Conservation (phyloP, 2,329 filamentous ascomycete genomes). For the Exophiala mesophila region DNA sequence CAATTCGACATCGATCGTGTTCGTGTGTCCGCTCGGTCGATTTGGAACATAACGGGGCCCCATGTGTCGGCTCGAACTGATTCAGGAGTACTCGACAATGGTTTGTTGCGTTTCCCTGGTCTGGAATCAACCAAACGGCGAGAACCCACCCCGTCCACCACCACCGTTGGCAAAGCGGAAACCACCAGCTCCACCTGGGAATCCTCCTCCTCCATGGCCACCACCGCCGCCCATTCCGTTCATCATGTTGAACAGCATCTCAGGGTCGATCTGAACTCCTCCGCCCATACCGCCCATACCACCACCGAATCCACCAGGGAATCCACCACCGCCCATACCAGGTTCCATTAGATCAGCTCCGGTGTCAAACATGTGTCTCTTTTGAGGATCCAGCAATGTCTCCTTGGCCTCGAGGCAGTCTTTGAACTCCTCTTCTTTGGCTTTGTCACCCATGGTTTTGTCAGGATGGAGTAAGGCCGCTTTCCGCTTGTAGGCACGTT, state of each 20-base stretch:
- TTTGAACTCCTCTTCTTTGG: slow-evolving; percentile 90
- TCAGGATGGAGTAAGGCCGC: slow-evolving; percentile 94
- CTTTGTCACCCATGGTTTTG: slow-evolving; percentile 85
- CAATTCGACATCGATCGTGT: too few species aligned
- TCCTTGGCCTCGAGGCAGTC: slow-evolving; percentile 97
- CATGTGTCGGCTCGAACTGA: too few species aligned
- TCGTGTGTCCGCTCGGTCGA: too few species aligned
- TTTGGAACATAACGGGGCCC: too few species aligned
- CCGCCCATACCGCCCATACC: slow-evolving; percentile 45
- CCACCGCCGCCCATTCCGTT: slow-evolving; percentile 43
- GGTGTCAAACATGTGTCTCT: slow-evolving; percentile 84
- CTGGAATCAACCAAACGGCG: slow-evolving; percentile 22
- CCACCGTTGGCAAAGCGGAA: slow-evolving; percentile 20
- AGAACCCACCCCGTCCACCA: slow-evolving; percentile 24
- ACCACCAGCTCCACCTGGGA: slow-evolving; percentile 15
- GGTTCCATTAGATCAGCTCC: slow-evolving; percentile 88
- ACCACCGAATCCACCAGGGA: slow-evolving; percentile 35
- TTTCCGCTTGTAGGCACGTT: slow-evolving; percentile 93
- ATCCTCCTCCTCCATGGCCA: slow-evolving; percentile 20
- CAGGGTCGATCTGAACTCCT: slow-evolving; percentile 35
- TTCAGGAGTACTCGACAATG: too few species aligned
- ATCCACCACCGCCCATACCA: slow-evolving; percentile 65
- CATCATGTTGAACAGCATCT: slow-evolving; percentile 38
- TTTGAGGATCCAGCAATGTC: slow-evolving; percentile 89
- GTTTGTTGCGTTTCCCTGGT: neutral